Evolutionary conservation across 1,284 basidiomycete genomes (phyloP).

Genomic region (Ganoderma sp.): DNA sequence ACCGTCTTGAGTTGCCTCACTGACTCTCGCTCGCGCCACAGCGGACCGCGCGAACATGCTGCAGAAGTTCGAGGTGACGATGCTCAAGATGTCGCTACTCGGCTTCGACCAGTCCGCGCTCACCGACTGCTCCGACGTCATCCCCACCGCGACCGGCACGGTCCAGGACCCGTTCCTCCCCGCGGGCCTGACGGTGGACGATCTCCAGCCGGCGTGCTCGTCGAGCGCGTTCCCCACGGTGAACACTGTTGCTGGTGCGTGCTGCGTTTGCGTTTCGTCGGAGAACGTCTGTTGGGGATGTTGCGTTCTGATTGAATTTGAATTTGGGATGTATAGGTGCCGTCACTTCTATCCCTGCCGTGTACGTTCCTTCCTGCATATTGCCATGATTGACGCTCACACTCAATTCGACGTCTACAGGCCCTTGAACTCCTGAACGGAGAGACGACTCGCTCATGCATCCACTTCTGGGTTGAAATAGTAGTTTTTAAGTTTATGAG

Average conservation of each 20-base stretch:
- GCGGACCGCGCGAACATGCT: slow-evolving; percentile 39
- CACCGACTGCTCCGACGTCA: slow-evolving; percentile 46
- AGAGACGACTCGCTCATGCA: not conserved
- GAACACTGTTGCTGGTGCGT: slow-evolving; percentile 21
- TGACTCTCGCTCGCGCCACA: not conserved
- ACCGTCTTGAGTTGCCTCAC: not conserved
- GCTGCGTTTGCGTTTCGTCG: not conserved
- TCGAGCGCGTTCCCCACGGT: slow-evolving; percentile 29
- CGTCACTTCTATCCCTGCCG: slow-evolving; percentile 20
- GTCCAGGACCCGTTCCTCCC: slow-evolving; percentile 36
- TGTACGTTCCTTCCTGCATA: slow-evolving; percentile 7
- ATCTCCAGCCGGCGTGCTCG: slow-evolving; percentile 27
- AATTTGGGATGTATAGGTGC: slow-evolving; percentile 11
- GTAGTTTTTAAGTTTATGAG: not conserved
- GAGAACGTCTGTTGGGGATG: not conserved
- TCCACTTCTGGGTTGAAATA: not conserved
- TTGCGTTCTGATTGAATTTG: not conserved
- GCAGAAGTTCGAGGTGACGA: slow-evolving; percentile 34
- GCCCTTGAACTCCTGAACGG: not conserved
- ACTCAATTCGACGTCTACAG: not conserved
- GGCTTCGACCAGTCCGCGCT: slow-evolving; percentile 39
- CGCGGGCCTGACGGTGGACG: slow-evolving; percentile 25
- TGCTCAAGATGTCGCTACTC: slow-evolving; percentile 40
- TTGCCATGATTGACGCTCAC: not conserved
- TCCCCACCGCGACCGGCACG: slow-evolving; percentile 35